Percentiles rank a stretch among this genome's conserved stretches.
These are phyloP conservation scores for Botrytis sinoallii DNA, from an alignment of 2,329 filamentous ascomycete species.

Conservation along the genomic window DNA sequence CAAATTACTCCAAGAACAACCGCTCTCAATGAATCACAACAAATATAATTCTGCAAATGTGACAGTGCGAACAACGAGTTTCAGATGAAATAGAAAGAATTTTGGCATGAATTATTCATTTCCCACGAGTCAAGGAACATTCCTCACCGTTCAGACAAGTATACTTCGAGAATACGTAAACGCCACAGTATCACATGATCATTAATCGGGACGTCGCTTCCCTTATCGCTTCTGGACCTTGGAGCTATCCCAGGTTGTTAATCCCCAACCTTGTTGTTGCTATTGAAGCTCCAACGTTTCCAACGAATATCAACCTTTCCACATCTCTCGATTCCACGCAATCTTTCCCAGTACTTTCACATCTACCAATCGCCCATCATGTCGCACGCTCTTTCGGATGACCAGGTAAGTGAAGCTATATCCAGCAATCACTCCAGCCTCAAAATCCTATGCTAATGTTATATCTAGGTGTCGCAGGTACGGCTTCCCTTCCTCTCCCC, in stretches of 20 bases:
- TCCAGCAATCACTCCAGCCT: constrained; percentile 5
- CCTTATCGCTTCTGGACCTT: constrained; percentile 30
- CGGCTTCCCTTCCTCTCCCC: background rate
- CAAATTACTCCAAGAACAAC: constrained; percentile 10
- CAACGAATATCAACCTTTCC: constrained; percentile 22
- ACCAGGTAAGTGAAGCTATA: constrained; percentile 64
- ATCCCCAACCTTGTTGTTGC: constrained; percentile 18
- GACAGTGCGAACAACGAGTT: background rate
- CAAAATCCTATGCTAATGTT: constrained; percentile 24
- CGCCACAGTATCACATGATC: constrained; percentile 27
- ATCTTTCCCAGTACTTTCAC: constrained; percentile 16
- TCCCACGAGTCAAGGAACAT: constrained; percentile 6
- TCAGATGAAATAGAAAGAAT: constrained; percentile 1
- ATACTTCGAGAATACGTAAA: background rate
- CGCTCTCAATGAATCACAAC: background rate
- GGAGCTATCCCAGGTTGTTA: constrained; percentile 13
- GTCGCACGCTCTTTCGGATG: constrained; percentile 97
- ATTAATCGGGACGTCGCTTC: constrained; percentile 24
- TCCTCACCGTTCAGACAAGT: constrained; percentile 11
- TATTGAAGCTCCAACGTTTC: constrained; percentile 23
- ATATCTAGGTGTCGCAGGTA: constrained; percentile 71
- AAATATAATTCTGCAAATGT: constrained; percentile 2
- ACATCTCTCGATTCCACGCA: constrained; percentile 16
- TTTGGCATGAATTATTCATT: constrained; percentile 11
- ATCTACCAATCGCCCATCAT: constrained; percentile 55